Evolutionary conservation across 495 filamentous ascomycete genomes (phyloP), one percentile per base, ranked within the genome.

Genomic region (Aspergillus steynii): DNA sequence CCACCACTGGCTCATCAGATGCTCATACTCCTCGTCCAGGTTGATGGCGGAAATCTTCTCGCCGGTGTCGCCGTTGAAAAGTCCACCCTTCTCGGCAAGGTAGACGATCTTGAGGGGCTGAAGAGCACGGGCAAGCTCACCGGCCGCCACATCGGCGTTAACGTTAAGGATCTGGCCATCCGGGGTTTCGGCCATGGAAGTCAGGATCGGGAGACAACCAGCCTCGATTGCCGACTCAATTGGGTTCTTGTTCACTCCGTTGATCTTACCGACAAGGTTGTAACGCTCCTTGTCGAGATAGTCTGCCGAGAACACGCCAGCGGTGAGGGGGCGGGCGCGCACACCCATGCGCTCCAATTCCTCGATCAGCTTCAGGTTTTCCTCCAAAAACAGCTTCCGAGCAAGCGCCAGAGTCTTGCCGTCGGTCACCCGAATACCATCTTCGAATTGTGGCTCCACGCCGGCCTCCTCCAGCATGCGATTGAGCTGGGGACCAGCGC

Each of bases 41-140:
- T 99, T 98, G 71, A 99, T 99, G 54, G 87, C 92, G 8, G 93
- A 97, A 66, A 99, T 97, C 82, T 96, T 96, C 80, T 96, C 90
- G 50, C 90, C 90, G 14, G 89, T 92, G 61, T 95, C 91, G 58
- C 91, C 93, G 71, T 98, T 92, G 77, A 96, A 97, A 34, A 99
- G 78, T 20, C 95, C 95, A 45, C 95, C 95, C 83, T 98, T 98
- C 81, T 99, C 95, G 31, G 92, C 96, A 25, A 99, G 86, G 75
- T 97, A 99, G 52, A 99, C 93, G 51, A 98, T 96, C 87, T 99
- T 99, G 66, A 98, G 79, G 32, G 95, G 95, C 77, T 98, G 90
- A 61, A 99, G 77, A 58, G 90, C 85, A 53, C 90, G 86, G 46
- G 95, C 95, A 53, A 99, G 78, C 74, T 97, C 96, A 66, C 92